These are phyloP conservation scores for Chalciporus sphaerocephalus DNA, from an alignment of 768 basidiomycete genomes.

Conservation along the genomic window DNA sequence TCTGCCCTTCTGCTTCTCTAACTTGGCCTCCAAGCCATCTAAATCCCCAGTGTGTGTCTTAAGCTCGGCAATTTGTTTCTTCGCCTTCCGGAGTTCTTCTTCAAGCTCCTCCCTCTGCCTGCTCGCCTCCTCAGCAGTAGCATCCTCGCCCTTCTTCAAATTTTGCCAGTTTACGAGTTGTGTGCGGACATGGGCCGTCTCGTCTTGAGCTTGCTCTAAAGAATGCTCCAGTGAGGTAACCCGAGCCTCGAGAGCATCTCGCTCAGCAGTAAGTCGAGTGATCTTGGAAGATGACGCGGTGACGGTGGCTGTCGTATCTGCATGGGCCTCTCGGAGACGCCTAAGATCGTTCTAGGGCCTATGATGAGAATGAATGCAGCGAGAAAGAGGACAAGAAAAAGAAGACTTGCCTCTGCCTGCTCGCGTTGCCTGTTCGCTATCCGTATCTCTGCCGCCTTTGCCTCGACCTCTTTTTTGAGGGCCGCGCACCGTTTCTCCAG, in stretches of 20 bases:
- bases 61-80: constrained; percentile 30
- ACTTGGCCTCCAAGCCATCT: constrained; percentile 32
- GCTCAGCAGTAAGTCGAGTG: constrained; percentile 53
- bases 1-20: constrained; percentile 42
- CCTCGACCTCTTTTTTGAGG: constrained; percentile 37
- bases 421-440: constrained; percentile 42
- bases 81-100: constrained; percentile 46
- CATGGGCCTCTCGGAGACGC: constrained; percentile 46
- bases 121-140: constrained; percentile 50
- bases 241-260: constrained; percentile 52
- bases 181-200: constrained; percentile 49
- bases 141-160: constrained; percentile 60
- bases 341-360: constrained; percentile 35
- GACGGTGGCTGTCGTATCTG: constrained; percentile 44
- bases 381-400: background rate
- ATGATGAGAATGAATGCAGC: no score
- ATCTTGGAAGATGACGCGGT: constrained; percentile 48
- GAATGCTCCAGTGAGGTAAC: constrained; percentile 51
- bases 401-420: constrained; percentile 40
- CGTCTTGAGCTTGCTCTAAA: constrained; percentile 56
- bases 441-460: constrained; percentile 37
- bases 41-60: constrained; percentile 23
- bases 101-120: constrained; percentile 57
- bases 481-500: constrained; percentile 30
- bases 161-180: constrained; percentile 69